phyloP scores from a whole-genome alignment of 1,284 basidiomycete species.

The Ceratobasidium theobromae region DNA sequence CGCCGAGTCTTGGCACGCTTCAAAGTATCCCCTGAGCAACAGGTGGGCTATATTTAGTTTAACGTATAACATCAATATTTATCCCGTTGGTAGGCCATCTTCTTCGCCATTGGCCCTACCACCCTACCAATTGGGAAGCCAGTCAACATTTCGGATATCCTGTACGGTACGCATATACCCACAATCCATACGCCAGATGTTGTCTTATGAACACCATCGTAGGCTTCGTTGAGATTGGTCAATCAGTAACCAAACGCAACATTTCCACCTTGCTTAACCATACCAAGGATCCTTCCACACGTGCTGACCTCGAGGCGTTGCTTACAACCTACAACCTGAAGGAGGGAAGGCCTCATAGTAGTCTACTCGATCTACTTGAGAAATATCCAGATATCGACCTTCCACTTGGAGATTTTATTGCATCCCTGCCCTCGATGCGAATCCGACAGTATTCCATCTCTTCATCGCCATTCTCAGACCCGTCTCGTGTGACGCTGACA shows the following conservation, averaged over 20 bases:
- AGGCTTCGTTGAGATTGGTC: conserved; percentile 40
- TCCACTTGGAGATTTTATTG: conserved; percentile 47
- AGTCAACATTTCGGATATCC: conserved; percentile 1
- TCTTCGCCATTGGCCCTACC: conserved; percentile 47
- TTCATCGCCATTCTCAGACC: conserved; percentile 53
- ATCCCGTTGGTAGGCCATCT: conserved; percentile 42
- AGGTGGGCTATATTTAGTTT: conserved; percentile 39
- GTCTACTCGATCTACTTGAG: conserved; percentile 52
- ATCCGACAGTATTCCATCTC: conserved; percentile 57
- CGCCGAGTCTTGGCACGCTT: conserved; percentile 29
- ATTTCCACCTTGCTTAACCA: conserved; percentile 34
- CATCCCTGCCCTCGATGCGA: conserved; percentile 53
- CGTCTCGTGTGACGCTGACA: conserved; percentile 50
- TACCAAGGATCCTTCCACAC: conserved; percentile 30
- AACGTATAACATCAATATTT: not conserved
- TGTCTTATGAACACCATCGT: not conserved
- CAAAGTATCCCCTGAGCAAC: conserved; percentile 43
- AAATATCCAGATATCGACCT: conserved; percentile 46
- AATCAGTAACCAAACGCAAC: conserved; percentile 38
- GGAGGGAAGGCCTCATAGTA: conserved; percentile 44
- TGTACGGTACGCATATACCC: conserved; percentile 43
- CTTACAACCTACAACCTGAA: conserved; percentile 44
- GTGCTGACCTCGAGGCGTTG: conserved; percentile 41
- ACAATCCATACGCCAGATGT: conserved; percentile 44
- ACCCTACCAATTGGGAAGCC: conserved; percentile 41